Base-by-base conservation (phyloP, 345 rosid species). In the Citrus australasica region DNA sequence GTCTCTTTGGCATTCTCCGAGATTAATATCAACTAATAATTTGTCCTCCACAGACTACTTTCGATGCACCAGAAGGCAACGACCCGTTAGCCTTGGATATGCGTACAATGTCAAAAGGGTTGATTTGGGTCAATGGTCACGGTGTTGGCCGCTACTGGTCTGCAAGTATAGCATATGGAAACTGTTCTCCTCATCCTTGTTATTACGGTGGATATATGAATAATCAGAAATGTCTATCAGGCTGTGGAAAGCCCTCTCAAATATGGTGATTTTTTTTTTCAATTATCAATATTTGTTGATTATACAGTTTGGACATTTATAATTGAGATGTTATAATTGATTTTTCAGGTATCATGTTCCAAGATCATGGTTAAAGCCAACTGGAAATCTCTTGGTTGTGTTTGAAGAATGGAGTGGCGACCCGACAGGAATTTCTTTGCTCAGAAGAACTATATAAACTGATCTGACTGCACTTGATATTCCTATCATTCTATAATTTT, bases 401-500 rank as follows among this genome's bases (percentile, higher is more conserved):
- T 90, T 93, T 67, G 97, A 93, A 81, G 97, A 93, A 69, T 91
- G 89, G 89, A 98, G 99, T 66, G 98, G 99, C 67, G 92, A 94
- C 77, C 97, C 99, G 51, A 1, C 80, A 76, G 90, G 92, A 51
- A 90, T 91, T 80, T 79, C 95, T 61, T 70, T 96, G 71, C 94
- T 89, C 11, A 89, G 88, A 79, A 81, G 98, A 83, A 82, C 84
- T 66, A 88, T 83, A 74, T 73, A 77, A 14, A 76, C 19, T 46
- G 51, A 46, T 3, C 51, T 46, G 16, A 11, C 51, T 46, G 51
- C 51, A 46, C 16, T 46, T 13, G 51, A 46, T 46, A 13, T 46
- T 46, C 51, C 51, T 3, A 46, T 3, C 1, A 46, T 46, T 46
- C 17, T 46, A 46, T 46, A 11, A 46, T 46, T 62, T 3, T 27